Evolutionary conservation across 139 green algal genomes (phyloP).

Genomic region (Chlamydomonas eustigma): DNA sequence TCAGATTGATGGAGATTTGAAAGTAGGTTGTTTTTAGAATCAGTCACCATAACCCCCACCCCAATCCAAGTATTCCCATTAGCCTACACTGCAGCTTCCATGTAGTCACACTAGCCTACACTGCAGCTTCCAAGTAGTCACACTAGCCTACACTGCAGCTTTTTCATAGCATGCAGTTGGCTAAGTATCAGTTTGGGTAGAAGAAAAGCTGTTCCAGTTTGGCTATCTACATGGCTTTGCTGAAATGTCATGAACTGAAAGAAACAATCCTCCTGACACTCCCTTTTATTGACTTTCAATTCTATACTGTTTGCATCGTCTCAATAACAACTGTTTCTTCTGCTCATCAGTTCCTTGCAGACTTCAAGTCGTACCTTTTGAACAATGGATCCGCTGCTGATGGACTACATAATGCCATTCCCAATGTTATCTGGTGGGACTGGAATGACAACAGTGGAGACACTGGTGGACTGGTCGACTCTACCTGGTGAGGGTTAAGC

Average conservation of each 20-base stretch:
- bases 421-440: conserved; percentile 25
- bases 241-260: too few relatives aligned
- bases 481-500: conserved; percentile 6
- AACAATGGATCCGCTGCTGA: conserved; percentile 9
- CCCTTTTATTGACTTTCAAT: not conserved
- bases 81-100: too few relatives aligned
- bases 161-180: too few relatives aligned
- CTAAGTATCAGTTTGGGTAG: not conserved
- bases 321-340: not conserved
- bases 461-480: conserved; percentile 40
- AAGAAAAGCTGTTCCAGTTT: not conserved
- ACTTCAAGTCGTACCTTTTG: conserved; percentile 25
- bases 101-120: too few relatives aligned
- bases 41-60: not conserved
- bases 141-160: too few relatives aligned
- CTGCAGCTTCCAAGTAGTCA: too few relatives aligned
- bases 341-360: conserved; percentile 20
- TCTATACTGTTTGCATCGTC: not conserved
- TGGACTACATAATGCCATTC: conserved; percentile 2
- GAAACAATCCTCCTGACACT: not conserved
- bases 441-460: conserved; percentile 50
- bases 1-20: not conserved
- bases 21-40: conserved; percentile 32
- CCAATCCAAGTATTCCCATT: not conserved
- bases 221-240: not conserved